phyloP scores from a whole-genome alignment of 2,329 filamentous ascomycete species.

The Fusarium acutatum region DNA sequence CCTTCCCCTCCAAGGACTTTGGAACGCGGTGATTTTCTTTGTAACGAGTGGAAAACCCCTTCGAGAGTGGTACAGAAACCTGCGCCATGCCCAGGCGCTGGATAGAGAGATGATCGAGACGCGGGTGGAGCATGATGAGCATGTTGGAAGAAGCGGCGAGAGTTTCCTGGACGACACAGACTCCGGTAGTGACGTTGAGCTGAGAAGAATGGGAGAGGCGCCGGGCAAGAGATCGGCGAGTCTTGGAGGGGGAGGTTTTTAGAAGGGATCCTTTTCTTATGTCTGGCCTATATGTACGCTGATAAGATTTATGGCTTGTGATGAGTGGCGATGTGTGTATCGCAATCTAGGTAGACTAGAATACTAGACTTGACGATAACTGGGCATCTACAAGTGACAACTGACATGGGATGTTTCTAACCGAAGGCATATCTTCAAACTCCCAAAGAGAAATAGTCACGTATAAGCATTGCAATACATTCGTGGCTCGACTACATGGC shows the following conservation, averaged over 20 bases:
- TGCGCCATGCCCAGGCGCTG: background rate
- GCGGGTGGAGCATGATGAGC: constrained; percentile 2
- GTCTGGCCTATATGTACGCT: constrained; percentile 7
- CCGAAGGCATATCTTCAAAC: background rate
- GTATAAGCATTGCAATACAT: too few species aligned
- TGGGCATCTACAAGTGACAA: background rate
- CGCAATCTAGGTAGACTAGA: background rate
- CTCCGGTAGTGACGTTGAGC: constrained; percentile 48
- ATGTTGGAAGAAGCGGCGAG: constrained; percentile 19
- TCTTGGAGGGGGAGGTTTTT: constrained; percentile 11
- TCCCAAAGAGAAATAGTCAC: too few species aligned
- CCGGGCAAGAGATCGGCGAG: constrained; percentile 39
- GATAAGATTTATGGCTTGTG: constrained; percentile 7
- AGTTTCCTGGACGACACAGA: constrained; percentile 45
- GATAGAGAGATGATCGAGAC: constrained; percentile 26
- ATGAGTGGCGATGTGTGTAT: constrained; percentile 5
- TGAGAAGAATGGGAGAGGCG: constrained; percentile 41
- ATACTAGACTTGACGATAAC: background rate
- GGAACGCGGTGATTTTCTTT: constrained; percentile 82
- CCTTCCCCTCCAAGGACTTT: constrained; percentile 79
- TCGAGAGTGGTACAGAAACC: constrained; percentile 14
- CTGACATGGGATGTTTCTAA: background rate
- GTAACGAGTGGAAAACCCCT: constrained; percentile 63
- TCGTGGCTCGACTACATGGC: constrained; percentile 4
- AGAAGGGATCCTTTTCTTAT: background rate